Conservation (phyloP, 345 rosid species). For the Crucihimalaya himalaica region DNA sequence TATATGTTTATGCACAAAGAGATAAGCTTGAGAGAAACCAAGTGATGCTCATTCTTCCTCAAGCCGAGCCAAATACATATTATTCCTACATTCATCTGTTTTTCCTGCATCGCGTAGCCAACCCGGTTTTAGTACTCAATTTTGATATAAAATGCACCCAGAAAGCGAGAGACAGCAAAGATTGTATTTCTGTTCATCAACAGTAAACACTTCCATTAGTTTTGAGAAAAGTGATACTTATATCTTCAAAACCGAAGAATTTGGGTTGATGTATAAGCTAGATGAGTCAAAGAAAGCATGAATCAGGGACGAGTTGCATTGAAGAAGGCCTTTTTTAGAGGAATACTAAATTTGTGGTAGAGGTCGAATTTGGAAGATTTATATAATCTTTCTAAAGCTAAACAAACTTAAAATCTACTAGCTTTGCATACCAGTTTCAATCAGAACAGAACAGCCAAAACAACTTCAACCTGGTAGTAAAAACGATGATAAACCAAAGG, state of each 20-base stretch:
- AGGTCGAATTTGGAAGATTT: neutral
- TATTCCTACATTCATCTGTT: conserved; percentile 47
- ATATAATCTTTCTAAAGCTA: neutral
- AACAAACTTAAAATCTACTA: neutral
- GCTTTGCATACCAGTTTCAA: conserved; percentile 10
- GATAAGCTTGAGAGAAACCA: conserved; percentile 41
- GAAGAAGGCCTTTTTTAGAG: neutral
- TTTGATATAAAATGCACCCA: no score
- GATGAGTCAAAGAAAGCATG: conserved; percentile 4
- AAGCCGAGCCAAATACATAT: conserved; percentile 37
- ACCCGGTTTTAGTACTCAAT: conserved; percentile 48
- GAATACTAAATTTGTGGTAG: neutral
- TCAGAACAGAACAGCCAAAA: conserved; percentile 4
- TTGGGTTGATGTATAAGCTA: conserved; percentile 41
- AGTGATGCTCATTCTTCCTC: conserved; percentile 3
- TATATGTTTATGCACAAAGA: conserved; percentile 15
- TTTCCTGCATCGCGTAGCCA: conserved; percentile 41
- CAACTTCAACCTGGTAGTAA: neutral
- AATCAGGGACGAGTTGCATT: neutral
- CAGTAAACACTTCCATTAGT: neutral
- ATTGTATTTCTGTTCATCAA: conserved; percentile 43
- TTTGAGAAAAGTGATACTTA: conserved; percentile 44
- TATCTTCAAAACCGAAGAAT: conserved; percentile 44
- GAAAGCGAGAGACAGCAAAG: neutral
- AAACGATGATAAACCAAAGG: neutral